Conservation (phyloP, 2,329 filamentous ascomycete genomes). For the Chrysosporium keratinophilum region DNA sequence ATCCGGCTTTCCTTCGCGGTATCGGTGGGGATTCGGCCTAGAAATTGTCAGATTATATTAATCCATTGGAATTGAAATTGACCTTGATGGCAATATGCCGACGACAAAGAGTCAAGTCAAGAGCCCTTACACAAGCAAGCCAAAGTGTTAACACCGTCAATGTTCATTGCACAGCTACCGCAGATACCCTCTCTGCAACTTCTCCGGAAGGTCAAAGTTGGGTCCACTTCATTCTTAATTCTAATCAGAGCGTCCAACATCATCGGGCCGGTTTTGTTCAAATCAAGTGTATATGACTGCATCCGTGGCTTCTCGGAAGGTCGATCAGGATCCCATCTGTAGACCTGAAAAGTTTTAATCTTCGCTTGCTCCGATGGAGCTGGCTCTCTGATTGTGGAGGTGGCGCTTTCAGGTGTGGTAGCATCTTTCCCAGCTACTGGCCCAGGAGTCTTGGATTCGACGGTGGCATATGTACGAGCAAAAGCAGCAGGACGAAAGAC, state of each 20-base stretch:
- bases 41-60: neutral
- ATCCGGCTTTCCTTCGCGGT: conserved; percentile 74
- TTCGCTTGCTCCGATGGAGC: conserved; percentile 46
- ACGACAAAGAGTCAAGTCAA: neutral
- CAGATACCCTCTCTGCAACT: conserved; percentile 98
- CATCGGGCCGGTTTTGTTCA: conserved; percentile 99
- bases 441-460: conserved; percentile 25
- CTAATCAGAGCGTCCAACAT: conserved; percentile 91
- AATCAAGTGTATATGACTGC: conserved; percentile 87
- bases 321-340: conserved; percentile 94
- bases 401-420: conserved; percentile 44
- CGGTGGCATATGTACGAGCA: conserved; percentile 40
- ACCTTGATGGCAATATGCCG: neutral
- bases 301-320: conserved; percentile 88
- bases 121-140: conserved; percentile 76
- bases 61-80: neutral
- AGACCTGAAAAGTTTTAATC: conserved; percentile 95
- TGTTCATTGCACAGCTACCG: conserved; percentile 99
- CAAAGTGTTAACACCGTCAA: conserved; percentile 95
- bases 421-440: conserved; percentile 21
- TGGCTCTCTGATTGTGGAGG: conserved; percentile 46
- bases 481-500: conserved; percentile 32
- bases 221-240: conserved; percentile 98
- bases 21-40: conserved; percentile 88
- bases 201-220: conserved; percentile 88